Percentiles rank a stretch among this genome's conserved stretches.
Conservation (phyloP, 2,329 filamentous ascomycete species). For the Xylariaceae sp. region DNA sequence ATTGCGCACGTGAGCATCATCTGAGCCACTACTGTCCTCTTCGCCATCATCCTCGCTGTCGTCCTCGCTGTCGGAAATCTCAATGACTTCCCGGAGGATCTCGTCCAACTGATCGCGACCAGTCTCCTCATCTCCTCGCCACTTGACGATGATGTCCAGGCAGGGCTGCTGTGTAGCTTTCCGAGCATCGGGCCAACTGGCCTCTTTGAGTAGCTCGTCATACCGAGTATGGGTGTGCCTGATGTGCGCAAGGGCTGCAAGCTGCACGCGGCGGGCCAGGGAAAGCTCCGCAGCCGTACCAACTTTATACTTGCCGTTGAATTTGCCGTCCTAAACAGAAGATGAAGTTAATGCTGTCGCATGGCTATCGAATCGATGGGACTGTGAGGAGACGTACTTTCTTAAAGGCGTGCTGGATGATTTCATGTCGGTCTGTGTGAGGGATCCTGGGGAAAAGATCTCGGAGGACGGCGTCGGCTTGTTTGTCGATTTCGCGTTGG, state of each 20-base stretch:
- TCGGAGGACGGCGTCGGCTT: slow-evolving; percentile 54
- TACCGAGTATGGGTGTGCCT: slow-evolving; percentile 60
- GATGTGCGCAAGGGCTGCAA: slow-evolving; percentile 60
- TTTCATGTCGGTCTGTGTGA: slow-evolving; percentile 54
- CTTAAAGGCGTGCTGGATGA: slow-evolving; percentile 56
- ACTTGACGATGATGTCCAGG: slow-evolving; percentile 60
- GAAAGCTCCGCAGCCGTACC: slow-evolving; percentile 49
- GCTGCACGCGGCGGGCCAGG: slow-evolving; percentile 54
- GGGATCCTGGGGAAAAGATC: slow-evolving; percentile 61
- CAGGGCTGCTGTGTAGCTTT: slow-evolving; percentile 54
- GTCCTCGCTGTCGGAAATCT: slow-evolving; percentile 55
- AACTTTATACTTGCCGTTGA: slow-evolving; percentile 48
- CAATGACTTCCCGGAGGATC: slow-evolving; percentile 57
- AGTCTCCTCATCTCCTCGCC: slow-evolving; percentile 63
- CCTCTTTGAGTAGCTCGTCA: slow-evolving; percentile 52
- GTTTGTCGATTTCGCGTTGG: slow-evolving; percentile 52
- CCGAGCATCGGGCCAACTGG: slow-evolving; percentile 50
- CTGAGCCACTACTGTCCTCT: slow-evolving; percentile 24
- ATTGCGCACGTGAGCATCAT: slow-evolving; percentile 8
- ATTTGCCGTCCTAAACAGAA: slow-evolving; percentile 36
- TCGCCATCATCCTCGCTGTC: slow-evolving; percentile 37
- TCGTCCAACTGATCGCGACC: slow-evolving; percentile 61
- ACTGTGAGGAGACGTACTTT: slow-evolving; percentile 38
- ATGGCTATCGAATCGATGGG: slow-evolving; percentile 1
- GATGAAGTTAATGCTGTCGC: slow-evolving; percentile 7